Conservation (phyloP, 768 basidiomycete species). For the Neoboletus magnificus region DNA sequence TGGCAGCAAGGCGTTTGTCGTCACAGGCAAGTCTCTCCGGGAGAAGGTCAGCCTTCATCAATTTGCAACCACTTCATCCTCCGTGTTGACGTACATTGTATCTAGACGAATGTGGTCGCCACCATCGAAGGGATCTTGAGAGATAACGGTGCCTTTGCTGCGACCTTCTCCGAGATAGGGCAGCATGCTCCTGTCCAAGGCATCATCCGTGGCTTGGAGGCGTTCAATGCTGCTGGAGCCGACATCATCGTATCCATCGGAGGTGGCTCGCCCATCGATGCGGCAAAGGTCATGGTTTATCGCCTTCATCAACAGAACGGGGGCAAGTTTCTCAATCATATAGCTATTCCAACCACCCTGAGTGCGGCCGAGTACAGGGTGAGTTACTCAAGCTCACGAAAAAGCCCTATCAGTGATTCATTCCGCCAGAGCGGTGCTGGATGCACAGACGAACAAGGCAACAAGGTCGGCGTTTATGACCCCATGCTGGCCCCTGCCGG, state of each 20-base stretch:
- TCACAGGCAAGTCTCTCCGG: conserved; percentile 68
- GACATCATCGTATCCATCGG: conserved; percentile 73
- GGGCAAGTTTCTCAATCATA: conserved; percentile 54
- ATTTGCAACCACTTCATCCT: background rate
- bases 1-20: conserved; percentile 61
- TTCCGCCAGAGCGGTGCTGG: conserved; percentile 57
- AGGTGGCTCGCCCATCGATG: conserved; percentile 80
- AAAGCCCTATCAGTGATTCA: background rate
- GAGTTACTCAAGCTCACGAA: conserved; percentile 13
- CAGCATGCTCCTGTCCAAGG: conserved; percentile 69
- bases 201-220: conserved; percentile 53
- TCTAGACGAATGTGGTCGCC: conserved; percentile 27
- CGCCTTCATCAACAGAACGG: conserved; percentile 55
- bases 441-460: conserved; percentile 65
- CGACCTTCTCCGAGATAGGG: conserved; percentile 70
- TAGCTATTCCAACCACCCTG: conserved; percentile 80
- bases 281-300: conserved; percentile 68
- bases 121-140: conserved; percentile 44
- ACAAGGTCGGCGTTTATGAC: conserved; percentile 54
- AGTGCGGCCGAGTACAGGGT: conserved; percentile 77
- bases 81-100: conserved; percentile 10
- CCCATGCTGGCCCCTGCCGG: conserved; percentile 63
- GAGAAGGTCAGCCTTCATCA: conserved; percentile 44
- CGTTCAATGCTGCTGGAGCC: conserved; percentile 54
- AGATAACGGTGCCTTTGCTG: conserved; percentile 55